Evolutionary conservation across 345 rosid genomes (phyloP), one percentile per base, ranked within the genome.

Genomic region (Ricinus communis): DNA sequence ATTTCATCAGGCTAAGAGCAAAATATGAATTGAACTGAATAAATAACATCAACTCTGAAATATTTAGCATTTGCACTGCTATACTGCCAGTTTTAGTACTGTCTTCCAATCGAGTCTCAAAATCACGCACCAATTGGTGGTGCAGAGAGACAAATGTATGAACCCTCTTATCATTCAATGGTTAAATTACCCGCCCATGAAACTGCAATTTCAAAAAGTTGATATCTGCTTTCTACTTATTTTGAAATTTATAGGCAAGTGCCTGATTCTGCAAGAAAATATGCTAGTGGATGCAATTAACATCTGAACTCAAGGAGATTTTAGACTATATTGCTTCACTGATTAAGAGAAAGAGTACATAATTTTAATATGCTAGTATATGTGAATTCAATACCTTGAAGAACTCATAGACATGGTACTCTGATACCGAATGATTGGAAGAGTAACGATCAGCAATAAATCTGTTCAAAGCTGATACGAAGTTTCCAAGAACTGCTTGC

Each of bases 361-460:
- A 40, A 40, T 0, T 50, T 50, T 27, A 27, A 25, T 16, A 55
- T 22, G 40, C 8, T 8, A 21, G 50, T 40, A 14, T 54, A 22
- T 19, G 46, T 27, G 15, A 51, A 63, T 40, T 62, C 25, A 64
- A 53, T 87, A 94, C 99, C 99, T 79, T 92, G 87, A 87, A 95
- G 81, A 95, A 95, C 82, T 95, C 99, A 27, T 95, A 95, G 33
- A 90, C 99, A 66, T 95, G 87, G 74, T 95, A 95, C 72, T 95
- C 99, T 2, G 98, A 87, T 28, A 95, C 92, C 0, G 93, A 87
- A 78, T 86, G 96, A 74, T 79, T 85, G 5, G 58, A 74, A 40
- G 88, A 83, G 76, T 90, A 95, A 45, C 88, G 97, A 71, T 92
- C 99, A 0, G 93, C 93, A 77, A 95, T 90, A 76, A 92, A 95